A percentile compares a stretch with the other conserved stretches of the same genome.
These are phyloP conservation scores for Boletus pseudopeckii DNA, from an alignment of 768 basidiomycete species.

Conservation along the genomic window DNA sequence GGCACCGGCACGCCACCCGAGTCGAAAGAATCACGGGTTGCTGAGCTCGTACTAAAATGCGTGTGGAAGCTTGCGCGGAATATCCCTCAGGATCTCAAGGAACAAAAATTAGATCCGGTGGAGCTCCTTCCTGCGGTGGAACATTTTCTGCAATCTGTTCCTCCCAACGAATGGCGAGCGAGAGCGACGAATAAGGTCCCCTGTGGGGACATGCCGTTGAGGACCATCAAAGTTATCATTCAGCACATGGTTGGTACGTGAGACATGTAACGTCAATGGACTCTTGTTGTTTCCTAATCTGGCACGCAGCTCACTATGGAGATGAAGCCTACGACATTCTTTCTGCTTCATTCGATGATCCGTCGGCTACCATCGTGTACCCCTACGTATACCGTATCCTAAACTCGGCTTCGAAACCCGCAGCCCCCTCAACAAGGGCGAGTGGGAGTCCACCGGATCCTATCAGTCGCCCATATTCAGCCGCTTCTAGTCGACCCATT, in stretches of 20 bases:
- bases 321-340: conserved; percentile 90
- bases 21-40: conserved; percentile 82
- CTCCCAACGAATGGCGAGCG: conserved; percentile 94
- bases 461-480: conserved; percentile 48
- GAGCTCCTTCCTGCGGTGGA: conserved; percentile 92
- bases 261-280: conserved; percentile 1
- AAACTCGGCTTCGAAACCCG: conserved; percentile 57
- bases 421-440: conserved; percentile 29
- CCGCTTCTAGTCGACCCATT: conserved; percentile 63
- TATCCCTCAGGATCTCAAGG: conserved; percentile 86
- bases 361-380: conserved; percentile 96
- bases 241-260: conserved; percentile 93
- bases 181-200: conserved; percentile 89
- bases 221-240: conserved; percentile 97
- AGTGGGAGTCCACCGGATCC: conserved; percentile 34
- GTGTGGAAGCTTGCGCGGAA: conserved; percentile 97
- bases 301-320: conserved; percentile 65
- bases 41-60: conserved; percentile 92
- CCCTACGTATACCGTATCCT: conserved; percentile 92
- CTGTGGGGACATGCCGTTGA: conserved; percentile 94
- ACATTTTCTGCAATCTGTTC: conserved; percentile 87
- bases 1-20: conserved; percentile 65
- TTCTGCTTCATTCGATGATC: conserved; percentile 87
- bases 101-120: conserved; percentile 76
- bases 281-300: conserved; percentile 16